Base-by-base conservation (phyloP, 768 basidiomycete genomes). In the Pisolithus tinctorius region DNA sequence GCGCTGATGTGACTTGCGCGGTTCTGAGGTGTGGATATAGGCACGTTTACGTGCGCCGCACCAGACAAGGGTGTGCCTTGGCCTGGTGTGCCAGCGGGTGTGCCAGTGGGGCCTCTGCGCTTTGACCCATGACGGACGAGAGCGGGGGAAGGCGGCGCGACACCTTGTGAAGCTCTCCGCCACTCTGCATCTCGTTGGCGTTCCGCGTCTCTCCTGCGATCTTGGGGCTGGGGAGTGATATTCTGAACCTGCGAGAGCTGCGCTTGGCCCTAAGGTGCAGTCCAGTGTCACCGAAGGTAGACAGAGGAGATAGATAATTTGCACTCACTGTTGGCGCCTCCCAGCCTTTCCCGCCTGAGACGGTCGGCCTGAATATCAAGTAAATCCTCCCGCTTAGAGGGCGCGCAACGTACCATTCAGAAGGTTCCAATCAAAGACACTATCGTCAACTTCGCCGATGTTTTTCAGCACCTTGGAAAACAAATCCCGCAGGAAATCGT, bases 381-480 rank as follows among this genome's bases (percentile, higher is more conserved):
- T 16, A 34, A 52, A 27, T 43, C 53, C 16, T 14, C 45, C 23
- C 16, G 31, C 26, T 43, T 48, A 43, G 31, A 23, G 16, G 45
- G 31, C 43, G 55, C 36, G 23, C 13, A 31, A 53, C 75, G 51
- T 57, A 87, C 87, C 84, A 62, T 98, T 93, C 47, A 97, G 71
- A 53, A 86, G 58, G 73, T 95, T 96, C 96, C 96, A 99, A 68
- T 99, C 96, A 69, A 89, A 98, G 30, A 93, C 77, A 17, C 87
- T 87, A 71, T 98, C 96, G 57, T 99, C 96, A 25, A 84, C 67
- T 60, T 98, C 96, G 52, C 83, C 85, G 58, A 83, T 87, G 65
- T 82, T 91, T 76, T 93, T 93, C 71, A 98, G 75, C 45, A 96
- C 86, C 67, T 97, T 97, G 50, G 85, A 78, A 67, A 98, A 97